Evolutionary conservation across 2,329 filamentous ascomycete genomes (phyloP).

Genomic region (Diatrype stigma): DNA sequence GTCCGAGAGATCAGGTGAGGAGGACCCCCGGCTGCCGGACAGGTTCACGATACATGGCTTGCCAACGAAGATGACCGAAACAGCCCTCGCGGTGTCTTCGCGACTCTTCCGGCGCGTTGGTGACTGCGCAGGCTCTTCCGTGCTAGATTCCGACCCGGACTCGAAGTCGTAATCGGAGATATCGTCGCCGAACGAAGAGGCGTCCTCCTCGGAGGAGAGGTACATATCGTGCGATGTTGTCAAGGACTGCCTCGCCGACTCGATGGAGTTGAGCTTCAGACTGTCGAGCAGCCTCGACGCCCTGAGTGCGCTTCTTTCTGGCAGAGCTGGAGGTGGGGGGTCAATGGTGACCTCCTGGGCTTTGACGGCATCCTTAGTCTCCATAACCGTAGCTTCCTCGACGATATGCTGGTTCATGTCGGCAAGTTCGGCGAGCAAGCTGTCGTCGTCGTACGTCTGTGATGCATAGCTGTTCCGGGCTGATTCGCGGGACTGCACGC

Average conservation of each 20-base stretch:
- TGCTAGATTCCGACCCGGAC: slow-evolving; percentile 28
- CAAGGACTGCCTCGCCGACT: slow-evolving; percentile 28
- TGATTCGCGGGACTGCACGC: slow-evolving; percentile 10
- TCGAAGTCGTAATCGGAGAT: slow-evolving; percentile 53
- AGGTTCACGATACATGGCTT: slow-evolving; percentile 57
- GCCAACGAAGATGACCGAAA: slow-evolving; percentile 56
- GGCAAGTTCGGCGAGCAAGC: slow-evolving; percentile 17
- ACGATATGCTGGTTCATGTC: slow-evolving; percentile 24
- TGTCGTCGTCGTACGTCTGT: slow-evolving; percentile 17
- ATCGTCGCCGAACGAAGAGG: slow-evolving; percentile 57
- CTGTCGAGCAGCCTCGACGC: slow-evolving; percentile 42
- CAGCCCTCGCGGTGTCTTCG: slow-evolving; percentile 53
- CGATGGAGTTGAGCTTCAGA: slow-evolving; percentile 31
- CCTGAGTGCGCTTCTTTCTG: slow-evolving; percentile 46
- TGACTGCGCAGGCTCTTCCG: slow-evolving; percentile 27
- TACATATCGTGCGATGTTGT: slow-evolving; percentile 55
- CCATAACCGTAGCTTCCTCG: slow-evolving; percentile 23
- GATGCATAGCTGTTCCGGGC: slow-evolving; percentile 17
- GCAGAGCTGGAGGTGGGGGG: slow-evolving; percentile 45
- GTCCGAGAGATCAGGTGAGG: slow-evolving; percentile 34
- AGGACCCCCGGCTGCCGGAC: slow-evolving; percentile 36
- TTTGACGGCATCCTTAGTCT: slow-evolving; percentile 21
- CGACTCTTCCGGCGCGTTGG: slow-evolving; percentile 35
- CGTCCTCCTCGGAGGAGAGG: slow-evolving; percentile 63
- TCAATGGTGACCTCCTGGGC: slow-evolving; percentile 21